These are phyloP conservation scores for Allium sativum DNA, from an alignment of 106 monocot genomes.

Conservation along the genomic window DNA sequence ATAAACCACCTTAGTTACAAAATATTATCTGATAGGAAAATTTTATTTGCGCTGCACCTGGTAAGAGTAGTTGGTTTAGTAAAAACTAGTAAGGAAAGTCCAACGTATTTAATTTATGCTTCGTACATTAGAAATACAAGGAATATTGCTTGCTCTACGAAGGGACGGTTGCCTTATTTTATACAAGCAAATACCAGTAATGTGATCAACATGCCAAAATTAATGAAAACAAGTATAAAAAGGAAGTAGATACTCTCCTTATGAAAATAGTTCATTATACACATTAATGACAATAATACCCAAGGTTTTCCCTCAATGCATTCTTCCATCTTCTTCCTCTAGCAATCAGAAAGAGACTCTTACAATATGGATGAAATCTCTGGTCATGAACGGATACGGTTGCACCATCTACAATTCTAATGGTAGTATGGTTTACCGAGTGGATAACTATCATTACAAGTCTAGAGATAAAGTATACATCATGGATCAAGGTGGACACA, in stretches of 20 bases:
- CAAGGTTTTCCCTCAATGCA: constrained; percentile 1
- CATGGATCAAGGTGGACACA: constrained; percentile 6
- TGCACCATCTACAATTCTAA: constrained; percentile 7
- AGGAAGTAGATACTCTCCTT: not conserved
- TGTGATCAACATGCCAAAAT: too few species aligned
- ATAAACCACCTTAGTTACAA: too few species aligned
- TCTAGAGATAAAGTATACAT: constrained; percentile 4
- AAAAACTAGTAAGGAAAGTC: too few species aligned
- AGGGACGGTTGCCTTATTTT: too few species aligned
- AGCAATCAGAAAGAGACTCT: not conserved
- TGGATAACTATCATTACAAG: constrained; percentile 9
- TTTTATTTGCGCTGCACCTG: too few species aligned
- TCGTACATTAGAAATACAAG: too few species aligned
- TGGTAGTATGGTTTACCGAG: not conserved
- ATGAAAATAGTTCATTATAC: constrained; percentile 4
- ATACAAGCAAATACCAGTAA: too few species aligned
- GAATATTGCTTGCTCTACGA: too few species aligned
- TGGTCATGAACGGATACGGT: constrained; percentile 9
- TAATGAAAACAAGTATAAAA: constrained; percentile 1
- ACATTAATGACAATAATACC: constrained; percentile 3
- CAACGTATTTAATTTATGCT: too few species aligned
- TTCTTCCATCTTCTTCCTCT: not conserved
- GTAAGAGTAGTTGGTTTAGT: too few species aligned
- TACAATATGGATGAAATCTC: constrained; percentile 10
- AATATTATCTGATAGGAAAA: too few species aligned